Base-by-base conservation (phyloP, 192 early-diverging fungal species). In the Phycomyces blakesleeanus region DNA sequence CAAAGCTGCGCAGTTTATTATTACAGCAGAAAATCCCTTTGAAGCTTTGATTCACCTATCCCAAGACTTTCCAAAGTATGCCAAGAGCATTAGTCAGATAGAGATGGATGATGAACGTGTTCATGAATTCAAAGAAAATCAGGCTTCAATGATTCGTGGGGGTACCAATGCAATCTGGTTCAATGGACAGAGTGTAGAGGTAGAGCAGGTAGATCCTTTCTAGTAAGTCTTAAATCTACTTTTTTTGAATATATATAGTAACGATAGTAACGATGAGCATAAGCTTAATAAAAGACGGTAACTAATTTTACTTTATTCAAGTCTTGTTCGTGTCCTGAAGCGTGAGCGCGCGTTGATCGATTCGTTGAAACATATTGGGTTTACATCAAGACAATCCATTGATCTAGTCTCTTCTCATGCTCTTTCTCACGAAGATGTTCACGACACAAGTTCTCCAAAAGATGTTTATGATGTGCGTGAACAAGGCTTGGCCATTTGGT, bases 11-110 rank as follows among this genome's bases (percentile, higher is more conserved):
- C 86, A 91, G 55, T 86, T 89, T 68, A 77, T 96, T 29, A 44
- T 88, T n/a, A 40, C 72, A 26, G 76, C 88, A 0, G 53, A 79
- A 5, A 70, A 87, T 52, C 85, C 89, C 16, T 68, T 98, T 5
- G 61, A 67, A 0, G 74, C 88, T 5, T 73, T 98, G 18, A 76
- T 76, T 26, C 80, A 83, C 41, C 63, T 95, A 4, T 72, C 87
- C 5, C 92, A 93, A 67, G 84, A 96, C 69, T 90, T 96, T 66
- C 97, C 95, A 3, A 93, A 92, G 61, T 90, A 92, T 64, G 90
- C 93, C 5, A 89, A 94, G 63, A 68, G 83, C 26, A 71, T 97
- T 20, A 78, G 85, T 0, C 56, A 79, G 18, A 53, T 86, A n/a
- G 63, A 60, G 0, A 16, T 90, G 2, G 79, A 85, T 62, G 53